Conservation (phyloP, 2,329 filamentous ascomycete genomes). For the Aspergillus sp. region DNA sequence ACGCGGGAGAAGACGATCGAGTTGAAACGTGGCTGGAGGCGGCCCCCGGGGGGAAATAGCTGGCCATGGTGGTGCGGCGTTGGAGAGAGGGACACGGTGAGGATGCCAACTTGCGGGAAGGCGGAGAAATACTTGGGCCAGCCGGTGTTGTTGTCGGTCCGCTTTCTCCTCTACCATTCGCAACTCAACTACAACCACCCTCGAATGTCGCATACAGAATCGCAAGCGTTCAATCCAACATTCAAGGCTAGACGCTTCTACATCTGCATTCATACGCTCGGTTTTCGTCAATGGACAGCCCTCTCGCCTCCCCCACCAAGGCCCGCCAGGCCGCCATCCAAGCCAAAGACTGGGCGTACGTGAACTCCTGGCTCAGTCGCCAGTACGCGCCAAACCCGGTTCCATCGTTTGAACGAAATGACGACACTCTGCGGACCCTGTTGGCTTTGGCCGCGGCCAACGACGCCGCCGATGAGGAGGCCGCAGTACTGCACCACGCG, state of each 20-base stretch:
- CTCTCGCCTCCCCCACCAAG: conserved; percentile 61
- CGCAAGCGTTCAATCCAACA: too few relatives aligned
- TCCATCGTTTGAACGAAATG: conserved; percentile 81
- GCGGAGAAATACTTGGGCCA: conserved; percentile 3
- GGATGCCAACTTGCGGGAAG: conserved; percentile 14
- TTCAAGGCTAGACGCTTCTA: too few relatives aligned
- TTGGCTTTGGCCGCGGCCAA: conserved; percentile 73
- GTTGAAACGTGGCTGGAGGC: conserved; percentile 22
- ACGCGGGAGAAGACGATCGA: conserved; percentile 22
- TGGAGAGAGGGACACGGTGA: not conserved
- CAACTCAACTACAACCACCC: not conserved
- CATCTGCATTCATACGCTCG: too few relatives aligned
- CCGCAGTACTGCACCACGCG: conserved; percentile 33
- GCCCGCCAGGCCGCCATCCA: conserved; percentile 74
- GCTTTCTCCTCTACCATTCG: conserved; percentile 3
- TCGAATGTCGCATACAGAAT: not conserved
- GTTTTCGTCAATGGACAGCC: conserved; percentile 27
- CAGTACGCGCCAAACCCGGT: conserved; percentile 64
- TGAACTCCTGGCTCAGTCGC: conserved; percentile 77
- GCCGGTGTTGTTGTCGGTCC: not conserved
- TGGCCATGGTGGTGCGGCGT: conserved; percentile 28
- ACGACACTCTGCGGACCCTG: conserved; percentile 74
- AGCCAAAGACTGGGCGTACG: conserved; percentile 86
- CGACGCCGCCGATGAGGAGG: conserved; percentile 60
- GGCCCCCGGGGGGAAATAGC: conserved; percentile 30